Base-by-base conservation (phyloP, 1,284 basidiomycete genomes). In the Microbotryum scabiosae region DNA sequence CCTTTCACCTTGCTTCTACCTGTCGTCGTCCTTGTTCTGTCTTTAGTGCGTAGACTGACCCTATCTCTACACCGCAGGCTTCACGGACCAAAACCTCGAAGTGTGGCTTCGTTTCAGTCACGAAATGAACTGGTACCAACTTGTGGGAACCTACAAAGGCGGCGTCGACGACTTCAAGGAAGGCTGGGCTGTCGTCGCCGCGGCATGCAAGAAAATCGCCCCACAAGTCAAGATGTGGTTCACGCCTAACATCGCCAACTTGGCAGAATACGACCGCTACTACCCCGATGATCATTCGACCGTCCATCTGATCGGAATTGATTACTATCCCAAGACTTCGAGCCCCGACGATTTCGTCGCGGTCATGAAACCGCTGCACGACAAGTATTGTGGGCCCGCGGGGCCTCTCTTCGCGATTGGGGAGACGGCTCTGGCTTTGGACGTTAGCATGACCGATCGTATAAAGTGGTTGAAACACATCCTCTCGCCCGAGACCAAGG, bases 71-170 rank as follows among this genome's bases (percentile, higher is more conserved):
- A 18, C 14, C 4, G 36, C 14, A 41, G 60, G 71, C 55, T 75
- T 75, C 66, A 75, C 73, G 48, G 74, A 76, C 60, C 60, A 68
- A 5, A 74, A 74, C 21, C 66, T 75, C 41, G 72, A 74, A 51
- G 74, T 75, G 49, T 72, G 74, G 59, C 63, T 76, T 20, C 70
- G 75, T 21, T 9, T 21, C 10, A 23, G 18, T 4, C 57, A 45
- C 41, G 52, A 60, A 55, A 60, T 18, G 12, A 41, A 41, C 36
- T 41, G 36, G 36, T 41, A 41, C 36, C 36, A 18, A 41, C 45
- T 36, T 9, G 67, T 69, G 61, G 71, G 70, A 10, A 72, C 72
- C 25, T 73, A 73, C 63, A 44, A 53, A 23, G 72, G 72, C 30
- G 62, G 57, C 51, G 72, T 71, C 18, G 57, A 57, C 8, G 74